Base-by-base conservation (phyloP, 345 rosid species). In the Pelargonium nanum region DNA sequence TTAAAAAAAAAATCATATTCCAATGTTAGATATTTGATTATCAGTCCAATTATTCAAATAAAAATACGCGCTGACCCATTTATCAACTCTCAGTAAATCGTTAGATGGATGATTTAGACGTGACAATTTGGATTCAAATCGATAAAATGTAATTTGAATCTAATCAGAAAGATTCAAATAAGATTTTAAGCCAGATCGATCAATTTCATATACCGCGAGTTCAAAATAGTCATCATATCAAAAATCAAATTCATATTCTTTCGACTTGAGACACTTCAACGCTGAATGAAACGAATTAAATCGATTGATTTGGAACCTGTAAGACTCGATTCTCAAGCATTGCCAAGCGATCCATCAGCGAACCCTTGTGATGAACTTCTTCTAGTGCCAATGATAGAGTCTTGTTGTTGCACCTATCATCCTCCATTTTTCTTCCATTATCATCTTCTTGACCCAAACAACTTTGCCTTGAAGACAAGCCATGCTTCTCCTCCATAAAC, bases 321-420 rank as follows among this genome's bases (percentile, higher is more conserved):
- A 77, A 62, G 16, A 71, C 72, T 56, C 70, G 72, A 45, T 65
- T 70, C 55, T 77, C 77, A 5, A 77, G 82, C 65, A 64, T 23
- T 24, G 68, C 68, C 5, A 77, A 58, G 40, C 72, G 57, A 51
- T 77, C 78, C 59, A 73, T 58, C 19, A 73, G 51, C 0, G 71
- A 68, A 60, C 85, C 77, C 59, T 73, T 80, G 23, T 58, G 59
- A 20, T 58, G 34, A 24, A 75, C 82, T 66, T 75, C 82, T 62
- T 77, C 78, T 5, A 73, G 70, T 1, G 71, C 82, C 53, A 71
- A 65, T 2, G 73, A 68, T 21, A 73, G 22, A 52, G 59, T 65
- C 72, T 55, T 77, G 65, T 56, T 54, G 65, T 56, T 54, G 17
- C 52, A 23, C 15, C 59, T 63, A 44, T 70, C 66, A 26, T 63